Base-by-base conservation (phyloP, 2,329 filamentous ascomycete species). In the Ciborinia camelliae region DNA sequence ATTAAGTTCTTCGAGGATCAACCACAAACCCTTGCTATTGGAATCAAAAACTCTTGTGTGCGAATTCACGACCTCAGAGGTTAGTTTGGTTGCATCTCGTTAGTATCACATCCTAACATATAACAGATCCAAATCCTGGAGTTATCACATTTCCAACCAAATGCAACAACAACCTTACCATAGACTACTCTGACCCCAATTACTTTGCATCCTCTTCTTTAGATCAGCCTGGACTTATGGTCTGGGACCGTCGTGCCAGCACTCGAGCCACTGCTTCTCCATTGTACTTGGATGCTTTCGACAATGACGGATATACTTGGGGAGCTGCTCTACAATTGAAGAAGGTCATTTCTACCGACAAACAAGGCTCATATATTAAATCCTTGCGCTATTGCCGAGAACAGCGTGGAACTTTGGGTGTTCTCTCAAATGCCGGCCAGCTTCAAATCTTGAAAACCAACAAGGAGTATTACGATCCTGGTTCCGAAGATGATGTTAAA, bases 191-290 rank as follows among this genome's bases (percentile, higher is more conserved):
- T 28, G 90, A 96, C 71, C 86, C 89, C 69, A 92, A 95, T 71
- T 94, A 92, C 76, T 94, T 95, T 77, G 87, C 91, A 1, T 93
- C 91, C 1, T 91, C 90, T 18, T 88, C 89, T 3, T 79, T 91
- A 15, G 90, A 91, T 65, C 87, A 91, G 58, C 88, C 90, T 0
- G 86, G 86, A 9, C 82, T 94, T 60, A 87, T 89, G 75, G 82
- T 94, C 39, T 94, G 90, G 90, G 90, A 94, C 73, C 85, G 88
- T 32, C 86, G 90, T 51, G 84, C 83, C n/a, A 81, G 80, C 15
- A 79, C 79, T 26, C 81, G 83, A 14, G 76, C 81, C 1, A 75
- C 81, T 14, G 82, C 83, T 10, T 86, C 84, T 14, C 76, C 80
- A 15, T 76, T 78, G 18, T 89, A 89, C 68, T 71, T 81, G 18